Percentiles rank a stretch among this genome's conserved stretches.
phyloP scores from a whole-genome alignment of 768 basidiomycete genomes.

The Hericium alpestre region DNA sequence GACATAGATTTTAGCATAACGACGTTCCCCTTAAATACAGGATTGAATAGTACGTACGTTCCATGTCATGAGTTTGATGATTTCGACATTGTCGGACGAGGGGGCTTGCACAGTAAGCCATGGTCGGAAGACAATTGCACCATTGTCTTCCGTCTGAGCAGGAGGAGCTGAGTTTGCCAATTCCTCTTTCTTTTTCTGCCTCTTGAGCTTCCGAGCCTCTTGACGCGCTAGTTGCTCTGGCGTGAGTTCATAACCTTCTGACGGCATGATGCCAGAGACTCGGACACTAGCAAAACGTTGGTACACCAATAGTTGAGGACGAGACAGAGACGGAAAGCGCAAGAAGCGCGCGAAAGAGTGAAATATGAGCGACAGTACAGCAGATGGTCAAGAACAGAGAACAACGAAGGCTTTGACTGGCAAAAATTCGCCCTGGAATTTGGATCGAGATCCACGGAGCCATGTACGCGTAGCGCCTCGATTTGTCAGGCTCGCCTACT shows the following conservation, averaged over 20 bases:
- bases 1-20: neutral
- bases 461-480: too few relatives aligned
- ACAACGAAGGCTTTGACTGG: too few relatives aligned
- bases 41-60: constrained; percentile 39
- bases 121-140: constrained; percentile 21
- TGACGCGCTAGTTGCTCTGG: constrained; percentile 48
- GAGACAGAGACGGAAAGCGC: too few relatives aligned
- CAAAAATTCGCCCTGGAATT: too few relatives aligned
- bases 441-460: too few relatives aligned
- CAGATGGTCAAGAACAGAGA: too few relatives aligned
- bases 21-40: neutral
- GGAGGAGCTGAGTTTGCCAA: constrained; percentile 12
- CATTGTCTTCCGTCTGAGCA: constrained; percentile 3
- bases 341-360: too few relatives aligned
- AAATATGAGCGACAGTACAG: too few relatives aligned
- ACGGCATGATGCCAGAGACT: neutral
- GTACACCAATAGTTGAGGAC: too few relatives aligned
- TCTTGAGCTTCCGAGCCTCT: constrained; percentile 31
- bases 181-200: constrained; percentile 29
- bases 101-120: constrained; percentile 25
- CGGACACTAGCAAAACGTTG: too few relatives aligned
- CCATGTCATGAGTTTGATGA: constrained; percentile 64
- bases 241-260: constrained; percentile 26
- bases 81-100: neutral
- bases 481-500: too few relatives aligned